Base-by-base conservation (phyloP, 495 filamentous ascomycete species). In the Parathielavia hyrcaniae region DNA sequence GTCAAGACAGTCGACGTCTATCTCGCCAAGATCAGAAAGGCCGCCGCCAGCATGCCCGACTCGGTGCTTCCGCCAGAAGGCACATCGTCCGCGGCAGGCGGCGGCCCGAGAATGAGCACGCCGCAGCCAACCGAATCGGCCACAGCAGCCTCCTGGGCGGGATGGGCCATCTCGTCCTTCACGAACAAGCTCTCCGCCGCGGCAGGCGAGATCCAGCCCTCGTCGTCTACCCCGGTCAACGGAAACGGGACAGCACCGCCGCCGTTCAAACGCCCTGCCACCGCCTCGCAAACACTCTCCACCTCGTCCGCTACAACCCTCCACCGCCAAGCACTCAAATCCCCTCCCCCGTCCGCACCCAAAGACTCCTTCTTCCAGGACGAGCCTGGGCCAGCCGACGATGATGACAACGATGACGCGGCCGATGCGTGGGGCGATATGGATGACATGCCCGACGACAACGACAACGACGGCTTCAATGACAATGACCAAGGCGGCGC, bases 81-180 rank as follows among this genome's bases (percentile, higher is more conserved):
- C 17, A 70, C 80, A 6, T 73, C 78, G 5, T 71, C 71, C 51
- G 72, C 74, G 34, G 73, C 63, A 8, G 35, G 34, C 14, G 26
- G 26, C 26, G 57, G 20, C 4, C 83, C 88, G 5, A 82, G 88
- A 20, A 91, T 95, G 75, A 86, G 85, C 56, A 93, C 88, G 1
- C 79, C 83, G 6, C 85, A 87, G 54, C 68, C 78, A 1, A 71
- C 70, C 38, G 73, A 73, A 12, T 83, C 84, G 14, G 81, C 26
- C 26, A 30, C 84, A 4, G 23, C 66, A 13, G 56, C 68, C 5
- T 54, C 62, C 4, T 97, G 92, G 95, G 83, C 92, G 6, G 93
- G 95, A 43, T 98, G 93, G 93, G 93, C 93, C 0, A 96, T 98
- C 46, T 96, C 93, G 2, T 95, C 89, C n/a, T 97, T 98, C 71